Percentiles rank a stretch among this genome's conserved stretches.
Conservation (phyloP, 1,284 basidiomycete species). For the Ceratobasidium sp. region DNA sequence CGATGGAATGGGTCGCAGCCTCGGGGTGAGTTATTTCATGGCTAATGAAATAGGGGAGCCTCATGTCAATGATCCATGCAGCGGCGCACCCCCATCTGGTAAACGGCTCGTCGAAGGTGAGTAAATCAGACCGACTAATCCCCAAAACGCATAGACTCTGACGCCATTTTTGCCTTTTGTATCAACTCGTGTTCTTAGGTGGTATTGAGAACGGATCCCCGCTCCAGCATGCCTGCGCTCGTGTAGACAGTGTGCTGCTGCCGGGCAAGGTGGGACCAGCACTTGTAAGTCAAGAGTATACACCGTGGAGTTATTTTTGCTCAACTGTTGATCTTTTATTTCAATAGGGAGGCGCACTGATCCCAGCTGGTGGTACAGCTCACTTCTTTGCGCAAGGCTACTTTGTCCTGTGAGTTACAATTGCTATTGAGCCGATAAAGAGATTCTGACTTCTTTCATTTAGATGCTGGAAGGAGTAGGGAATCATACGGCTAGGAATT, state of each 20-base stretch:
- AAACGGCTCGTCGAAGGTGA: conserved; percentile 32
- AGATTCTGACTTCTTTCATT: neutral
- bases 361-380: conserved; percentile 22
- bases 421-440: no score
- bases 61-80: conserved; percentile 6
- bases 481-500: no score
- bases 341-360: conserved; percentile 28
- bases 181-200: neutral
- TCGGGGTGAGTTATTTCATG: conserved; percentile 18
- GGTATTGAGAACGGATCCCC: conserved; percentile 36
- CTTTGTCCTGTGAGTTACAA: conserved; percentile 24
- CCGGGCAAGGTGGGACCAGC: conserved; percentile 31
- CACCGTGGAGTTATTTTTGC: neutral
- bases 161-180: no score
- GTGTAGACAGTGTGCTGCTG: conserved; percentile 21
- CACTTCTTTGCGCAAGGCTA: conserved; percentile 25
- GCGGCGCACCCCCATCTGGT: conserved; percentile 27
- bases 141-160: neutral
- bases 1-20: conserved; percentile 37
- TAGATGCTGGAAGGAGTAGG: conserved; percentile 21
- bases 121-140: neutral
- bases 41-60: conserved; percentile 8
- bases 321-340: neutral
- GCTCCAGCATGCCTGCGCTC: conserved; percentile 22
- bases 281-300: conserved; percentile 5